Evolutionary conservation across 2,329 filamentous ascomycete genomes (phyloP).

Genomic region (Fusarium humuli): DNA sequence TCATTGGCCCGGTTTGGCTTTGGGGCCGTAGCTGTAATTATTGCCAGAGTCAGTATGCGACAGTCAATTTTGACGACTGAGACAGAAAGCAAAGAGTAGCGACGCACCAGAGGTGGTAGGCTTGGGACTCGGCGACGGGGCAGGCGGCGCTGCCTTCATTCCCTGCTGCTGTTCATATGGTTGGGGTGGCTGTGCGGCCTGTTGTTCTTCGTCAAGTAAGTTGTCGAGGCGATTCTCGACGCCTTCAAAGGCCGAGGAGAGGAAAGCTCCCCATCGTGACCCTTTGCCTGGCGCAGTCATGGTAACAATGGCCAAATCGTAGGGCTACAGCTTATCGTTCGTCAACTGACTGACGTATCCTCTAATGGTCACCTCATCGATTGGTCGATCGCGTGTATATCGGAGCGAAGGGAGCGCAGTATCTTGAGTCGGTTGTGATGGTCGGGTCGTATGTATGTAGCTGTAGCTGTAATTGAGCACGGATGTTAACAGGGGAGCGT

Average conservation of each 20-base stretch:
- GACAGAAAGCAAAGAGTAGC: not conserved
- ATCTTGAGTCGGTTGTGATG: not conserved
- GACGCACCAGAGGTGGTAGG: slow-evolving; percentile 19
- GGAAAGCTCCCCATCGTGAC: slow-evolving; percentile 80
- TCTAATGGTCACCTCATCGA: slow-evolving; percentile 40
- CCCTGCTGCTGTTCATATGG: slow-evolving; percentile 39
- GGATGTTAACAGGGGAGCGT: slow-evolving; percentile 17
- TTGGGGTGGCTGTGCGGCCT: slow-evolving; percentile 13
- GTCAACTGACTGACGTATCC: slow-evolving; percentile 40
- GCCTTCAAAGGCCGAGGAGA: slow-evolving; percentile 91
- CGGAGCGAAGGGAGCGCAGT: not conserved
- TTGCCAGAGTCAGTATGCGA: slow-evolving; percentile 7
- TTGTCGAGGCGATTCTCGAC: slow-evolving; percentile 93
- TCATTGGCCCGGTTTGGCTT: slow-evolving; percentile 79
- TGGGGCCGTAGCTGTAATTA: slow-evolving; percentile 62
- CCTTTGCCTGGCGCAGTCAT: slow-evolving; percentile 64
- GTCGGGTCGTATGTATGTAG: not conserved
- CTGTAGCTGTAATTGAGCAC: slow-evolving; percentile 13
- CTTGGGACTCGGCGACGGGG: slow-evolving; percentile 50
- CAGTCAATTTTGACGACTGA: not conserved
- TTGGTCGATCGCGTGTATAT: slow-evolving; percentile 10
- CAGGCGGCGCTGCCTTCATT: slow-evolving; percentile 32
- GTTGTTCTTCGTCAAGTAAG: slow-evolving; percentile 80
- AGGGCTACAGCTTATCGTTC: slow-evolving; percentile 23
- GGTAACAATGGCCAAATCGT: slow-evolving; percentile 27